A percentile compares a stretch with the other conserved stretches of the same genome.
Conservation (phyloP, 805 yeast genomes). For the Yarrowia sp. region DNA sequence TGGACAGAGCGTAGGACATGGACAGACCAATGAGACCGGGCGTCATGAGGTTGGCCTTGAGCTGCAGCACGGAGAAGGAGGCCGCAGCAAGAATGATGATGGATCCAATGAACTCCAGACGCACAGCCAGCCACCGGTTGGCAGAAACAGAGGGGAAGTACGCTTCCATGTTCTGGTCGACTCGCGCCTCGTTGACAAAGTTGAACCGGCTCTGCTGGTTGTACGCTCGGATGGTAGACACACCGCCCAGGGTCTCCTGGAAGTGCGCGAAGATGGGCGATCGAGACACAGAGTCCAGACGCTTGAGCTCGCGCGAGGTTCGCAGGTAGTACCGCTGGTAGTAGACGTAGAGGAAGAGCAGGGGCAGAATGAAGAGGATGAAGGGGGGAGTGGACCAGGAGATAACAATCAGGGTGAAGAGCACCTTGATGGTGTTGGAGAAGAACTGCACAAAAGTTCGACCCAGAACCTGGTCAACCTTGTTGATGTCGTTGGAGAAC, state of each 20-base stretch:
- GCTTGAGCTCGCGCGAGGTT: conserved; percentile 74
- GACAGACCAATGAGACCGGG: conserved; percentile 95
- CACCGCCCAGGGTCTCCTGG: conserved; percentile 78
- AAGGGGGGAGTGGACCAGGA: conserved; percentile 88
- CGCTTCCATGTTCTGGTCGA: conserved; percentile 88
- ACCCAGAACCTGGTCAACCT: conserved; percentile 71
- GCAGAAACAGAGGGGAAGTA: conserved; percentile 89
- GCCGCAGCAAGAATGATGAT: conserved; percentile 84
- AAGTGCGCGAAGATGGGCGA: conserved; percentile 81
- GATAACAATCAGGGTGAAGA: conserved; percentile 77
- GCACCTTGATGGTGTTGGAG: conserved; percentile 40
- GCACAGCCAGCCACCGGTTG: conserved; percentile 95
- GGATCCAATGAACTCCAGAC: conserved; percentile 89
- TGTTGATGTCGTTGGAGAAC: conserved; percentile 86
- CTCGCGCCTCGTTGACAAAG: conserved; percentile 50
- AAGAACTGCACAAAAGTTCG: conserved; percentile 45
- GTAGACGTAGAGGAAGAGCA: conserved; percentile 60
- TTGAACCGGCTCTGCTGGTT: conserved; percentile 63
- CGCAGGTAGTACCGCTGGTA: conserved; percentile 70
- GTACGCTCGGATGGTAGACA: conserved; percentile 75
- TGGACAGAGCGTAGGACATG: conserved; percentile 86
- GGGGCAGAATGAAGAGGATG: conserved; percentile 65
- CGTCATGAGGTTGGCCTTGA: conserved; percentile 65
- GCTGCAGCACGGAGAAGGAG: conserved; percentile 68
- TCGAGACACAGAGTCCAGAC: conserved; percentile 66